Base-by-base conservation (phyloP, 768 basidiomycete species). In the Tulasnella sp. region DNA sequence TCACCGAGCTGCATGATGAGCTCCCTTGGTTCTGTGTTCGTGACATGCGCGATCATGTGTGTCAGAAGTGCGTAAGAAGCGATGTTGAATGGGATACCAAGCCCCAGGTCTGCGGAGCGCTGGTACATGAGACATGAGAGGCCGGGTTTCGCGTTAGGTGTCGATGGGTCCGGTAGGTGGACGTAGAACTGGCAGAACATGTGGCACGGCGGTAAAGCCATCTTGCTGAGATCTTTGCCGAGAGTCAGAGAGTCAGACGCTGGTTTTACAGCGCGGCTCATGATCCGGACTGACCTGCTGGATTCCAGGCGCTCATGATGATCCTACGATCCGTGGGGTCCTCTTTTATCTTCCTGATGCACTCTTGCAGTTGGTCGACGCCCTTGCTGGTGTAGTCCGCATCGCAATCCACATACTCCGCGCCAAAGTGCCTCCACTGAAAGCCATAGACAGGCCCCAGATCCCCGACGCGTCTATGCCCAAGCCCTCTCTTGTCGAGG, bases 101-200 rank as follows among this genome's bases (percentile, higher is more conserved):
- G 87, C 1, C 94, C 94, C 7, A 97, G 80, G 69, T 99, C 94
- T 17, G 93, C 93, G 11, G 94, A 97, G 49, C 96, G 88, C 68
- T 98, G 94, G 74, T 85, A 97, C 92, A 98, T 92, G 46, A 94
- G 78, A 70, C 93, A 97, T 8, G 91, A 93, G 17, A 98, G 83
- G 59, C 79, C 80, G 8, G 84, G 85, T 63, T 80, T 83, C 17
- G 74, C 68, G 1, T 70, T 65, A 22, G 64, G 42, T 1, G 81
- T 76, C 0, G 76, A 63, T 2, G 81, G 72, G 4, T 65, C 55
- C 0, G 94, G 87, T 34, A 94, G 83, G 67, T 91, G 86, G 34
- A 99, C 94, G 74, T 91, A 97, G 78, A 99, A 99, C 69, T 99
- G 96, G 73, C 92, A 97, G 72, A 98, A 85, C 82, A 98, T 86